A percentile compares a stretch with the other conserved stretches of the same genome.
phyloP scores from a whole-genome alignment of 441 rosid species.

The Flueggea neowawraea region DNA sequence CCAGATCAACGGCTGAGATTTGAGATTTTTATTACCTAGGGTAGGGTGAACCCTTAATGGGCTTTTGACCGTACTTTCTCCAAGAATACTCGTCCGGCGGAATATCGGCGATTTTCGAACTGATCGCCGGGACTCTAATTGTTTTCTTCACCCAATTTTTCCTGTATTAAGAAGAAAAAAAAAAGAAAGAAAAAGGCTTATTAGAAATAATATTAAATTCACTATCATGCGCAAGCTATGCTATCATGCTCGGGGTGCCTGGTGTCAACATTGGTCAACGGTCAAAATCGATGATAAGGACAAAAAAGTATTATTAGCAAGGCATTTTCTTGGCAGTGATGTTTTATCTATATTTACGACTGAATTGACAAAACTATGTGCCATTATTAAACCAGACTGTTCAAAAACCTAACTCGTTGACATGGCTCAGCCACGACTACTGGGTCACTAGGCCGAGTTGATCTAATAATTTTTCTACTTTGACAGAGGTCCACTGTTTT shows the following conservation, averaged over 20 bases:
- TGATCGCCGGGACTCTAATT: slow-evolving; percentile 82
- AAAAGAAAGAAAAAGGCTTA: background rate
- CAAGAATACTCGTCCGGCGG: slow-evolving; percentile 93
- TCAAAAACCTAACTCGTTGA: slow-evolving; percentile 21
- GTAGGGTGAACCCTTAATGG: slow-evolving; percentile 94
- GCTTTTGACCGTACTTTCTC: slow-evolving; percentile 99
- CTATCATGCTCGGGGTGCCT: slow-evolving; percentile 7
- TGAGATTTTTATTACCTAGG: slow-evolving; percentile 60
- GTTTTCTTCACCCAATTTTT: slow-evolving; percentile 76
- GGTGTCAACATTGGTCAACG: background rate
- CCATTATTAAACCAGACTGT: background rate
- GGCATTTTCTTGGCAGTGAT: too few species aligned
- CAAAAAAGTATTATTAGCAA: slow-evolving; percentile 8
- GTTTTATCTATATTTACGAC: too few species aligned
- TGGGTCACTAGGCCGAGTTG: background rate
- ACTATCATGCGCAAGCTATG: slow-evolving; percentile 3
- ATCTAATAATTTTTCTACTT: background rate
- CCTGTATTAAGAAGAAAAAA: slow-evolving; percentile 33
- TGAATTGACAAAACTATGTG: background rate
- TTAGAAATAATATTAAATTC: background rate
- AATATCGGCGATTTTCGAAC: slow-evolving; percentile 89
- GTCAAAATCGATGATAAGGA: slow-evolving; percentile 22
- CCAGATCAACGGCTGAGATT: slow-evolving; percentile 2
- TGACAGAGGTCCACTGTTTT: too few species aligned
- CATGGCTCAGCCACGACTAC: slow-evolving; percentile 7